Percentiles rank a stretch among this genome's conserved stretches.
Evolutionary conservation across 2,329 filamentous ascomycete species (phyloP).

Genomic region (Rhynchosporium agropyri): DNA sequence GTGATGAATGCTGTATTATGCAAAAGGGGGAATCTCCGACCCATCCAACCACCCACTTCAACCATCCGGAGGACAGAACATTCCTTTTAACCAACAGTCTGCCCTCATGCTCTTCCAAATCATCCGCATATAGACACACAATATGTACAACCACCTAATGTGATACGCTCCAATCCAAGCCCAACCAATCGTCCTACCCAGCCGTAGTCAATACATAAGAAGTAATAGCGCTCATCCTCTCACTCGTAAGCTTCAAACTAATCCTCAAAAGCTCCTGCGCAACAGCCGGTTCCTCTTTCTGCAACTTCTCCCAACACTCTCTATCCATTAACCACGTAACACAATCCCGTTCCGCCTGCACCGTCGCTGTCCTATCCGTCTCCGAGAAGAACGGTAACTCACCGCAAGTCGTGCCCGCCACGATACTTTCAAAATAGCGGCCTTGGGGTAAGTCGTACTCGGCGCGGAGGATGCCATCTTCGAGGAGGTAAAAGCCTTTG

Average conservation of each 20-base stretch:
- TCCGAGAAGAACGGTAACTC: constrained; percentile 96
- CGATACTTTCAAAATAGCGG: constrained; percentile 84
- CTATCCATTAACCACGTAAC: constrained; percentile 80
- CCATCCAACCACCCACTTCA: background rate
- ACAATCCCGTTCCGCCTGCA: constrained; percentile 78
- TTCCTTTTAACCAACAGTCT: background rate
- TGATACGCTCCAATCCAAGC: background rate
- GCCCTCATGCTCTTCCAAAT: constrained; percentile 5
- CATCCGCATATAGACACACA: constrained; percentile 7
- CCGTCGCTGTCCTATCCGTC: constrained; percentile 83
- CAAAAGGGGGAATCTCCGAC: background rate
- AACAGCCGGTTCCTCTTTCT: constrained; percentile 73
- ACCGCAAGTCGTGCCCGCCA: constrained; percentile 91
- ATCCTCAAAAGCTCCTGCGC: constrained; percentile 83
- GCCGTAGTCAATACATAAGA: constrained; percentile 50
- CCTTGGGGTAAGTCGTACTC: constrained; percentile 93
- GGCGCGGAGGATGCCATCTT: constrained; percentile 83
- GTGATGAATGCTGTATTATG: background rate
- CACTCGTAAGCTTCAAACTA: constrained; percentile 89
- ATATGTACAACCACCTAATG: constrained; percentile 12
- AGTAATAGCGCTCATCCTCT: constrained; percentile 80
- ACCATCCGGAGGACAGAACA: background rate
- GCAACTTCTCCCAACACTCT: constrained; percentile 72
- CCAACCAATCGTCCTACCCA: constrained; percentile 29
- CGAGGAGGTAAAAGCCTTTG: constrained; percentile 85